These are phyloP conservation scores for Trichoderma atrobrunneum DNA, from an alignment of 2,329 filamentous ascomycete species.

Conservation along the genomic window DNA sequence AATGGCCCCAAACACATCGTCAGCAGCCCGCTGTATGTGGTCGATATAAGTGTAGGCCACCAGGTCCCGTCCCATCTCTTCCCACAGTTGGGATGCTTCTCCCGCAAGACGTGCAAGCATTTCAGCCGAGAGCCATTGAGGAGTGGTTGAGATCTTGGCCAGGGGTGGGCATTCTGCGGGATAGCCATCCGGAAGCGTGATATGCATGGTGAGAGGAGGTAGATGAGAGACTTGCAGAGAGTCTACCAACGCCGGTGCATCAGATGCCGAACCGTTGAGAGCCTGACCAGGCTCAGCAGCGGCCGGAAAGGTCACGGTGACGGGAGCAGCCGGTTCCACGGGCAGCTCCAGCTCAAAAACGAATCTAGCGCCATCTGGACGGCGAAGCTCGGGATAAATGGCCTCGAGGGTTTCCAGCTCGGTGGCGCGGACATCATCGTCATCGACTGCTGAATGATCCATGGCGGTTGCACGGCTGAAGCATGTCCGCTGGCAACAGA, in stretches of 20 bases:
- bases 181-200: slow-evolving; percentile 58
- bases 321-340: slow-evolving; percentile 51
- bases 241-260: slow-evolving; percentile 30
- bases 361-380: slow-evolving; percentile 40
- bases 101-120: slow-evolving; percentile 50
- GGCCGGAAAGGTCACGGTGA: slow-evolving; percentile 58
- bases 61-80: slow-evolving; percentile 57
- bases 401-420: slow-evolving; percentile 61
- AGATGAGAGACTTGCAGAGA: slow-evolving; percentile 55
- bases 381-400: slow-evolving; percentile 64
- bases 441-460: slow-evolving; percentile 43
- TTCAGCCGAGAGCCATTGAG: slow-evolving; percentile 54
- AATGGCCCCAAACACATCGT: slow-evolving; percentile 59
- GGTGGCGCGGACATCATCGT: slow-evolving; percentile 54
- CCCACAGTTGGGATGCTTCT: slow-evolving; percentile 56
- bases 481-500: slow-evolving; percentile 18
- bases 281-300: slow-evolving; percentile 31
- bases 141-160: slow-evolving; percentile 51
- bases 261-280: slow-evolving; percentile 6
- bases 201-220: slow-evolving; percentile 53
- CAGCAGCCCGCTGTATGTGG: slow-evolving; percentile 56
- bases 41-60: slow-evolving; percentile 64
- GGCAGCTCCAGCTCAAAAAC: slow-evolving; percentile 57
- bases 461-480: slow-evolving; percentile 27
- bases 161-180: slow-evolving; percentile 51